phyloP scores from a whole-genome alignment of 2,329 filamentous ascomycete genomes.

The Amesomyces nigricolor region DNA sequence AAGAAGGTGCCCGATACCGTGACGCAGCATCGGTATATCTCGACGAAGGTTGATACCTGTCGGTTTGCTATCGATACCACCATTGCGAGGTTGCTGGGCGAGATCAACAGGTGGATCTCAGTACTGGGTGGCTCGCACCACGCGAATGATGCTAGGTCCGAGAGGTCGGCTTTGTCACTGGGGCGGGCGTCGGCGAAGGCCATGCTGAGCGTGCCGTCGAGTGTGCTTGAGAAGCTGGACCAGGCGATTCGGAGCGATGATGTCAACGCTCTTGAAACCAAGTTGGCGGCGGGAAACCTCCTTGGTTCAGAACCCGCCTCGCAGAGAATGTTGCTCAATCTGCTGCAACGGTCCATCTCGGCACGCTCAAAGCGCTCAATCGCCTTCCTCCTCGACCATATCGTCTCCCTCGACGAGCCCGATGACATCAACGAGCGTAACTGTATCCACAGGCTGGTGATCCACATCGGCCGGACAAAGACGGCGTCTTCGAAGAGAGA shows the following conservation, averaged over 20 bases:
- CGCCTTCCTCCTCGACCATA: constrained; percentile 59
- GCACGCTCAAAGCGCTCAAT: constrained; percentile 65
- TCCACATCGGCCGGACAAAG: constrained; percentile 79
- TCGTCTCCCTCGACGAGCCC: constrained; percentile 71
- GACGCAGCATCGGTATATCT: constrained; percentile 79
- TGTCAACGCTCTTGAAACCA: constrained; percentile 47
- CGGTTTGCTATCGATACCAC: constrained; percentile 73
- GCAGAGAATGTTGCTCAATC: constrained; percentile 68
- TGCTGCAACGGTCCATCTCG: constrained; percentile 72
- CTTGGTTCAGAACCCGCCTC: constrained; percentile 48
- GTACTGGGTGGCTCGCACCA: constrained; percentile 70
- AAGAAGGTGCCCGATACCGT: constrained; percentile 78
- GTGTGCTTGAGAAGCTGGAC: constrained; percentile 66
- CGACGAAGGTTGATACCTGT: constrained; percentile 82
- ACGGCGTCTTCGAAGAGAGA: constrained; percentile 36
- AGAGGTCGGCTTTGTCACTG: constrained; percentile 68
- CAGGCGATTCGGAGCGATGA: constrained; percentile 66
- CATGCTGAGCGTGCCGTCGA: constrained; percentile 63
- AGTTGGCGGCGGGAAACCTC: constrained; percentile 52
- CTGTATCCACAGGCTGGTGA: constrained; percentile 85
- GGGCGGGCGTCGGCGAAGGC: constrained; percentile 71
- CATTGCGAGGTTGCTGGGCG: constrained; percentile 43
- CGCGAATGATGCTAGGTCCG: constrained; percentile 69
- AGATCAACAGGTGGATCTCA: constrained; percentile 90
- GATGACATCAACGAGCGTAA: constrained; percentile 94